Base-by-base conservation (phyloP, 768 basidiomycete species). In the Psilocybe azurescens region DNA sequence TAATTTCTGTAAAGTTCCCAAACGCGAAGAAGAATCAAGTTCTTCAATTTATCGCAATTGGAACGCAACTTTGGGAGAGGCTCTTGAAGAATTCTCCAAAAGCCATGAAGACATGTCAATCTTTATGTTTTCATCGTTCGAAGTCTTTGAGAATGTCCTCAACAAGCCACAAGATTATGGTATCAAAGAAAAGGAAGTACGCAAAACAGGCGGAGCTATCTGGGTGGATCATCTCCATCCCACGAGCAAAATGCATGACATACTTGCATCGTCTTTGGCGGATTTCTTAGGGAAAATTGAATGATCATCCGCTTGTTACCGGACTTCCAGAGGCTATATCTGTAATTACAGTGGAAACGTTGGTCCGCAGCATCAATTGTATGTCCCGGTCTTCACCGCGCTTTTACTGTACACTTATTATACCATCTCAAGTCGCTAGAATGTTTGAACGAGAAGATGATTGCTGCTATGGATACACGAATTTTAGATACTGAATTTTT, bases 211-310 rank as follows among this genome's bases (percentile, higher is more conserved):
- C 1, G 83, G 85, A 7, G 67, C 64, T 1, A 75, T 87, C 5
- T 87, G 84, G 84, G 67, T 75, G n/a, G 86, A 86, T 65, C 65
- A 73, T 11, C 55, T 86, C 28, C 85, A 86, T 65, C 83, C 84
- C 0, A 81, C 84, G 0, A 79, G 78, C 58, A 74, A 68, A 58
- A 75, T 86, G 44, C 86, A 87, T 64, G 75, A 81, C 39, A 67
- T 81, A 51, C 65, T 87, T 24, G 85, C 86, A 1, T 67, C 70
- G 28, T 79, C 77, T 38, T n/a, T 87, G 5, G 72, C 75, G 3
- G 69, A 69, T 11, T 84, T 84, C 64, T 63, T 85, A 29, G 52
- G 61, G 18, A 41, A 60, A 14, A 56, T 70, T 39, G 9, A 33
- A 38, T 14, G 16, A 24, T 48, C 53, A 47, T 24, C 3, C n/a